Conservation (phyloP, 208 protist species). For the Acanthamoeba sp. region DNA sequence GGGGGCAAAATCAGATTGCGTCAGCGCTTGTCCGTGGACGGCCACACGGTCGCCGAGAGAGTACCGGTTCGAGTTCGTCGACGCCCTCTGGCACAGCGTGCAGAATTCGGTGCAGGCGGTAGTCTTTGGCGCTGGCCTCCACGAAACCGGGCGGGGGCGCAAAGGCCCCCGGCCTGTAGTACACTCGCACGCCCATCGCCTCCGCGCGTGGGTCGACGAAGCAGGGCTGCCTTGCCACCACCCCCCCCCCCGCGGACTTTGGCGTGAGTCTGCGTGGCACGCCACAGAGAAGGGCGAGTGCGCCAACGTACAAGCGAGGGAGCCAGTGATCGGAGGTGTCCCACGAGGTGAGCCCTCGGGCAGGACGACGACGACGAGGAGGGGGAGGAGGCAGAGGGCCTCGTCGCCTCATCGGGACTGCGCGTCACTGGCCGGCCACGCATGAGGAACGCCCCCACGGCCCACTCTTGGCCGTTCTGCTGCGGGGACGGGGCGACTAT, state of each 20-base stretch:
- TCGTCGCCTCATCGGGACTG: not conserved
- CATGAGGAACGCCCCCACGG: not conserved
- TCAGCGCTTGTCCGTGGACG: not conserved
- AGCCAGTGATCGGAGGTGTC: not conserved
- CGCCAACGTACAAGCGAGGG: not conserved
- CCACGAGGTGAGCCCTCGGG: not conserved
- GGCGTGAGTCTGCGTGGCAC: no score
- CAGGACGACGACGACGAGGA: no score
- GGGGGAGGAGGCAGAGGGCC: no score
- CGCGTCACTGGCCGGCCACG: no score
- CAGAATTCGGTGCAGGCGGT: not conserved
- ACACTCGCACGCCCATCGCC: not conserved
- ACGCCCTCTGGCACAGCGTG: slow-evolving; percentile 4
- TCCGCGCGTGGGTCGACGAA: not conserved
- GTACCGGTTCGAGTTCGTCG: not conserved
- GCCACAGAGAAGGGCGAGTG: no score
- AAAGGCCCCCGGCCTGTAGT: not conserved
- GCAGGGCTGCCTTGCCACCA: not conserved
- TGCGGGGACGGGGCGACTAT: not conserved
- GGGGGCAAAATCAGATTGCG: no score
- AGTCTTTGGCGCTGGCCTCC: not conserved
- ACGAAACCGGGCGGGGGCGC: not conserved
- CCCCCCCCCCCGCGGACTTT: no score
- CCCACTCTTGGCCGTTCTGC: not conserved
- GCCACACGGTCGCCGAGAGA: not conserved